Percentiles rank a stretch among this genome's conserved stretches.
Evolutionary conservation across 257 asterid species (phyloP).

Genomic region (Solanum pinnatisectum): DNA sequence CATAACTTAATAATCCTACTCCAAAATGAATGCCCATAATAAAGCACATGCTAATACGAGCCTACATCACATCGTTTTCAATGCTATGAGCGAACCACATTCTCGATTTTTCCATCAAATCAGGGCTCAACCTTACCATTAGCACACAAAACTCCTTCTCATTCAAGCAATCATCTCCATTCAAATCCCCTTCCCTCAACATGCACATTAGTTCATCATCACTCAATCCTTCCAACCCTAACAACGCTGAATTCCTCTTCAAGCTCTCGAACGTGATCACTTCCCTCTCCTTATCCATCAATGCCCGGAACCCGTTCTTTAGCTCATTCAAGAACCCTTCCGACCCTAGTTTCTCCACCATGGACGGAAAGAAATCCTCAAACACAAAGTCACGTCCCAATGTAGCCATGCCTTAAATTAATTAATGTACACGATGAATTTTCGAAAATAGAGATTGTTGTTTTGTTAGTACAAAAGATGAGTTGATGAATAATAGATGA

Average conservation of each 20-base stretch:
- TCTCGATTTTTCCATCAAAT: constrained; percentile 39
- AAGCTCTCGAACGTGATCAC: constrained; percentile 61
- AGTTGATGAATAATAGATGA: background rate
- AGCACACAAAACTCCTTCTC: constrained; percentile 69
- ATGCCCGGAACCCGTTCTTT: constrained; percentile 42
- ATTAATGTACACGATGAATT: background rate
- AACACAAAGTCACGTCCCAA: constrained; percentile 15
- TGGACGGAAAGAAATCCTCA: constrained; percentile 62
- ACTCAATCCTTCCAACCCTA: constrained; percentile 34
- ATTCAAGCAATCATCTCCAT: constrained; percentile 55
- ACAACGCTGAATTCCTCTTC: constrained; percentile 35
- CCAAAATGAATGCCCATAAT: background rate
- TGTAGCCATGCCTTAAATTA: background rate
- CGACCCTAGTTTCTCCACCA: constrained; percentile 64
- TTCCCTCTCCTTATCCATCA: constrained; percentile 47
- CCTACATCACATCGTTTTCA: background rate
- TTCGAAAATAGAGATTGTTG: background rate
- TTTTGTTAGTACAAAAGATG: background rate
- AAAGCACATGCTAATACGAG: background rate
- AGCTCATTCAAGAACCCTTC: constrained; percentile 59
- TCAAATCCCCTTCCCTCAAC: constrained; percentile 65
- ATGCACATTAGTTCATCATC: constrained; percentile 45
- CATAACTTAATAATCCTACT: background rate
- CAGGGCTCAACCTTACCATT: constrained; percentile 57
- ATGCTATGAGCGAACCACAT: constrained; percentile 5